Evolutionary conservation across 169 alveolate genomes (phyloP), one percentile per base, ranked within the genome.

Genomic region (Babesia divergens): DNA sequence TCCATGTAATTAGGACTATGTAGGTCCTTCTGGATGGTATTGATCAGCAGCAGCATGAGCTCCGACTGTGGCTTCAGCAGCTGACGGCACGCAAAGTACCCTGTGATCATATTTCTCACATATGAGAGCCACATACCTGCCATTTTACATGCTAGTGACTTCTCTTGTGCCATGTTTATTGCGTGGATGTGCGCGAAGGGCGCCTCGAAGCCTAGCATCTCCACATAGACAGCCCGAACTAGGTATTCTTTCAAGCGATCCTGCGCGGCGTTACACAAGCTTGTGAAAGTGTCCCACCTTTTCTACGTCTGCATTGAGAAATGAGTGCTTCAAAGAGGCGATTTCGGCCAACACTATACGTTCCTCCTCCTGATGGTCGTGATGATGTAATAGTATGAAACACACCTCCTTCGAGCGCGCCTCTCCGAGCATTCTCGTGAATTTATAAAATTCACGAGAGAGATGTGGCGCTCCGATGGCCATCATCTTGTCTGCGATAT

Each of bases 151-250:
- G 89, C 77, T n/a, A 94, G 70, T 65, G 85, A 90, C 71, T 90
- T 92, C 74, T 93, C 94, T 72, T 94, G 94, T 6, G 98, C 95
- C 75, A 93, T 74, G 76, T 96, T 94, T 26, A 96, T 94, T 11
- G 98, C 98, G 65, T 91, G 94, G 38, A 96, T 94, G 71, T 94
- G 96, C 20, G 97, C 94, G 77, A 96, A 96, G 22, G 95, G 82
- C 13, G 97, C 98, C 71, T 94, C 98, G 80, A 94, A 97, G 1
- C 99, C 98, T n/a, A 94, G 89, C 99, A 96, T 96, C 80, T 96
- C 98, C 16, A 94, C 94, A 76, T 96, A 95, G 31, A 96, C 91
- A 24, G 97, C 96, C 58, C 97, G 80, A 3, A 94, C 91, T 54
- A 94, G 84, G 72, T 90, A 84, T 71, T 96, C 98, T 75, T 93